phyloP scores from a whole-genome alignment of 108 stramenopile genomes.

The Mayamaea pseudoterrestris region DNA sequence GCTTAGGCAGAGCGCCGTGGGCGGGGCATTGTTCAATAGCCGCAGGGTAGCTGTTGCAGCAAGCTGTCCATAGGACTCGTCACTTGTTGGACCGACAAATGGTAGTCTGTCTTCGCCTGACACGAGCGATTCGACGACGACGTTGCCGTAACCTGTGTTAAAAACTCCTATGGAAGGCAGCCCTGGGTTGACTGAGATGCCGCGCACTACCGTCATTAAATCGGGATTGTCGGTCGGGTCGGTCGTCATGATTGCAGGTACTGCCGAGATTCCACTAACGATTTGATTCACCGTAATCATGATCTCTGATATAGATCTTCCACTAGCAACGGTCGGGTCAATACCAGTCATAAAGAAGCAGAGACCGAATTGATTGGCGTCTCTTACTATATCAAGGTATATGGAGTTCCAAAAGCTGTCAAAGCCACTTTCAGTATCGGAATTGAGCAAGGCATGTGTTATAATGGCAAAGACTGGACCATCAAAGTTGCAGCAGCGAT shows the following conservation, averaged over 20 bases:
- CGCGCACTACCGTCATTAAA: neutral
- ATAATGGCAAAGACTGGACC: neutral
- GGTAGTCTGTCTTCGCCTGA: neutral
- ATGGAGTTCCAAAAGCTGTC: constrained; percentile 3
- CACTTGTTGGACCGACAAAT: neutral
- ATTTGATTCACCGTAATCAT: neutral
- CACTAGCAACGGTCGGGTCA: neutral
- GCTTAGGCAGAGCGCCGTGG: neutral
- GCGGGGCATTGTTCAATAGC: neutral
- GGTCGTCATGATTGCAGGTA: constrained; percentile 3
- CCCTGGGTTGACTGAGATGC: neutral
- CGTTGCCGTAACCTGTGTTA: constrained; percentile 3
- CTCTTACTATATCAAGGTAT: neutral
- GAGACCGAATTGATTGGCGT: neutral
- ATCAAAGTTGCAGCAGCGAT: neutral
- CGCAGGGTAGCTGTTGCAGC: neutral
- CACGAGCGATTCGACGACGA: neutral
- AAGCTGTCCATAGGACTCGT: neutral
- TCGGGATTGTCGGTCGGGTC: neutral
- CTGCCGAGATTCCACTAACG: neutral
- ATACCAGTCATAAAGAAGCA: constrained; percentile 6
- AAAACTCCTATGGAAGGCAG: constrained; percentile 3
- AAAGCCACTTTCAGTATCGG: neutral
- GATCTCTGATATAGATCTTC: neutral
- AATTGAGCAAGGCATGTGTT: neutral